A percentile compares a stretch with the other conserved stretches of the same genome.
These are phyloP conservation scores for Quercus suber DNA, from an alignment of 306 rosid species.

Conservation along the genomic window DNA sequence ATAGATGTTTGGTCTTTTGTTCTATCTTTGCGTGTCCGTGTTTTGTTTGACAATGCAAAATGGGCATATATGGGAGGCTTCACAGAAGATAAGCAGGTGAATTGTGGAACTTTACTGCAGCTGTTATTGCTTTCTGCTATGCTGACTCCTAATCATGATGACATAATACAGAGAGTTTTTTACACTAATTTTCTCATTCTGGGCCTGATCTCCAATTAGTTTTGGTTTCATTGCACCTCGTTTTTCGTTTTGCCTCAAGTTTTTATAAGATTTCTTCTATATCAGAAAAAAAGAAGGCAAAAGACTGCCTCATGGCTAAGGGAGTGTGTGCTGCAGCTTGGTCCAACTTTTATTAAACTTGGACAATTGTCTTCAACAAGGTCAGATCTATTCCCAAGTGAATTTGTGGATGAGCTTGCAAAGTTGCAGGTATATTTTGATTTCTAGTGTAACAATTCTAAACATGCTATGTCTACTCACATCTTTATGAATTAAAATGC, in stretches of 20 bases:
- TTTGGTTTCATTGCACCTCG: constrained; percentile 19
- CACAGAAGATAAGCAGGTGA: constrained; percentile 82
- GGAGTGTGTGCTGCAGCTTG: constrained; percentile 84
- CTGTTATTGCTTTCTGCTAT: neutral
- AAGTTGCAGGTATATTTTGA: constrained; percentile 64
- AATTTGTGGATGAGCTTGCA: constrained; percentile 90
- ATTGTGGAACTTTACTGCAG: constrained; percentile 8
- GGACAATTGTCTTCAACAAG: constrained; percentile 95
- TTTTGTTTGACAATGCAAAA: constrained; percentile 73
- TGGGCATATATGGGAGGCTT: constrained; percentile 92
- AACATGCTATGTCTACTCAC: neutral
- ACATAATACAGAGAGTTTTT: neutral
- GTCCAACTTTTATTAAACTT: constrained; percentile 91
- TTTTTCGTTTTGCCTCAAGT: constrained; percentile 5
- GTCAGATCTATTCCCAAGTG: constrained; percentile 83
- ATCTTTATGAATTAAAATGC: neutral
- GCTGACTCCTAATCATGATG: neutral
- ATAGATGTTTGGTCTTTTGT: constrained; percentile 94
- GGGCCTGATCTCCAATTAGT: constrained; percentile 2
- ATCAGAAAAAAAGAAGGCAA: constrained; percentile 64
- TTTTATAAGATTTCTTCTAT: constrained; percentile 4
- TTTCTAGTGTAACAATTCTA: neutral
- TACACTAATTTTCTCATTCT: constrained; percentile 7
- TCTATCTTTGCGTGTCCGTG: constrained; percentile 71
- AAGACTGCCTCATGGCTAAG: constrained; percentile 87